These are phyloP conservation scores for Brassica rapa DNA, from an alignment of 345 rosid genomes.

Conservation along the genomic window DNA sequence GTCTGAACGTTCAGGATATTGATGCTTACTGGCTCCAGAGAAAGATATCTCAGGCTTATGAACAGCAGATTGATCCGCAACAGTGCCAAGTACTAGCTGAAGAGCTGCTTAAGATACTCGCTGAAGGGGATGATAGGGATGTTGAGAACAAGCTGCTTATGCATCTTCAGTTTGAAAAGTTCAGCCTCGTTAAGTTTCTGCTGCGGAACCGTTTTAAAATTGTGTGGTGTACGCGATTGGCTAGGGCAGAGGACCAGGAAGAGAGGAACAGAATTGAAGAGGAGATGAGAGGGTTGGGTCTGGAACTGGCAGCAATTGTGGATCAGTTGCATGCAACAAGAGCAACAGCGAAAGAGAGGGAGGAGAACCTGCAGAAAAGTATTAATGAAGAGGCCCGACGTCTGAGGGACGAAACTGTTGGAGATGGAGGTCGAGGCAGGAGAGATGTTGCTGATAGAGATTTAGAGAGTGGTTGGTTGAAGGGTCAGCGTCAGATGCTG, in stretches of 20 bases:
- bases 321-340: slow-evolving; percentile 88
- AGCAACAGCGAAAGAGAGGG: slow-evolving; percentile 90
- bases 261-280: slow-evolving; percentile 75
- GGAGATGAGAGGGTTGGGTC: slow-evolving; percentile 70
- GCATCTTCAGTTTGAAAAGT: too few relatives aligned
- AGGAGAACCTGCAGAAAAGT: slow-evolving; percentile 73
- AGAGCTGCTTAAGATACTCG: slow-evolving; percentile 80
- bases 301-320: slow-evolving; percentile 64
- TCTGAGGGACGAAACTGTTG: slow-evolving; percentile 64
- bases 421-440: slow-evolving; percentile 55
- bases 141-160: slow-evolving; percentile 56
- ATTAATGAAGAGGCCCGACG: slow-evolving; percentile 87
- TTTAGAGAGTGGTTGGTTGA: slow-evolving; percentile 66
- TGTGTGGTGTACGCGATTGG: slow-evolving; percentile 91
- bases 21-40: slow-evolving; percentile 98
- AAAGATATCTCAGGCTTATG: slow-evolving; percentile 72
- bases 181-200: slow-evolving; percentile 57
- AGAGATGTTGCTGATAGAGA: slow-evolving; percentile 60
- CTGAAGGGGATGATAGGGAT: slow-evolving; percentile 75
- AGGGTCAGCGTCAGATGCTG: slow-evolving; percentile 75
- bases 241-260: slow-evolving; percentile 76
- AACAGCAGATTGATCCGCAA: slow-evolving; percentile 77
- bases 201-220: slow-evolving; percentile 67
- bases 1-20: slow-evolving; percentile 78
- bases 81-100: slow-evolving; percentile 81